Percentiles rank a stretch among this genome's conserved stretches.
Conservation (phyloP, 2,329 filamentous ascomycete genomes). For the Hypoxylon sp. region DNA sequence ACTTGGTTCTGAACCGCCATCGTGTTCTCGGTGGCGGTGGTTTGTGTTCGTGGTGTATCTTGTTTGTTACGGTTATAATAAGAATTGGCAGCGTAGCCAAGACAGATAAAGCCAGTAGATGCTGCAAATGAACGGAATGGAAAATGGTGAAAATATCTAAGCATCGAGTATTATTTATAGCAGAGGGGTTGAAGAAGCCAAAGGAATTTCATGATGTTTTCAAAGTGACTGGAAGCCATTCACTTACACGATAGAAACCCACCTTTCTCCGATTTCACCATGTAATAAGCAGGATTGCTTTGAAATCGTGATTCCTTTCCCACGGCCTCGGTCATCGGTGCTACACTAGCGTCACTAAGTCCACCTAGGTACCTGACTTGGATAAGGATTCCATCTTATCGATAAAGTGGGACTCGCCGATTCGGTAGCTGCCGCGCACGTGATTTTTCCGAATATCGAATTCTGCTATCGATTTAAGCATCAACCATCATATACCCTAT, state of each 20-base stretch:
- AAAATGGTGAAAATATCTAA: conserved; percentile 45
- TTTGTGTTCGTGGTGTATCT: conserved; percentile 18
- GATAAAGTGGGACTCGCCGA: conserved; percentile 25
- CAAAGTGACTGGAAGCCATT: conserved; percentile 34
- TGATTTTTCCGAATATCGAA: conserved; percentile 33
- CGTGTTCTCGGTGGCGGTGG: conserved; percentile 31
- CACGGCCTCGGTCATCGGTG: conserved; percentile 37
- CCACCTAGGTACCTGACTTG: not conserved
- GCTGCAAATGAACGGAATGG: conserved; percentile 45
- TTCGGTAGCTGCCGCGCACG: conserved; percentile 23
- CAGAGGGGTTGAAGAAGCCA: conserved; percentile 17
- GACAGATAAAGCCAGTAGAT: conserved; percentile 38
- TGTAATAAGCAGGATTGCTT: conserved; percentile 50
- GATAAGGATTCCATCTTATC: conserved; percentile 22
- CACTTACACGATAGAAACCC: conserved; percentile 46
- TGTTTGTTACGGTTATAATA: conserved; percentile 45
- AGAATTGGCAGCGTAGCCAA: conserved; percentile 44
- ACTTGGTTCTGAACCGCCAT: conserved; percentile 49
- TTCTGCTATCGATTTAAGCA: conserved; percentile 30
- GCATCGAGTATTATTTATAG: conserved; percentile 40
- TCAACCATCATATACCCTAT: conserved; percentile 8
- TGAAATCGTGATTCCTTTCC: conserved; percentile 51
- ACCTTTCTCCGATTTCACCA: conserved; percentile 36
- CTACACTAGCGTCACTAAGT: conserved; percentile 24
- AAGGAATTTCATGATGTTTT: conserved; percentile 25